Evolutionary conservation across 139 green algal species (phyloP).

Genomic region (Haematococcus sp.): DNA sequence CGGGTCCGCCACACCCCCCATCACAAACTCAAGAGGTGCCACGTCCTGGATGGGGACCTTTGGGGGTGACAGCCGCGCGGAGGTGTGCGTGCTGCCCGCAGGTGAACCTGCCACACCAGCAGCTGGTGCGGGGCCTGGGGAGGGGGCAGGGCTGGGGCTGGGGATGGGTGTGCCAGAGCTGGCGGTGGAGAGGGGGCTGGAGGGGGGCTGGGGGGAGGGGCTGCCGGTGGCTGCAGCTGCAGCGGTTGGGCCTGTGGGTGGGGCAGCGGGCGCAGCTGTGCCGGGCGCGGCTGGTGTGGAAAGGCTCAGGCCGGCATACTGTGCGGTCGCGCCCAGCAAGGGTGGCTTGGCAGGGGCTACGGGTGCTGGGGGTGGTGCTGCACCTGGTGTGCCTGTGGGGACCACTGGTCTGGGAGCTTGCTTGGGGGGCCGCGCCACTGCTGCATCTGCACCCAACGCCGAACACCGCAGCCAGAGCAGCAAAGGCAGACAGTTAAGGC

Average conservation of each 20-base stretch:
- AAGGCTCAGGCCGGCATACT: not conserved
- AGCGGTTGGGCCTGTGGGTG: not conserved
- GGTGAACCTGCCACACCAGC: too few relatives aligned
- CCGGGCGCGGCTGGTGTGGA: not conserved
- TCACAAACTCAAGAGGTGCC: slow-evolving; percentile 4
- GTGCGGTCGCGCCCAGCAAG: not conserved
- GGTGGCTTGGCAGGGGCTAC: not conserved
- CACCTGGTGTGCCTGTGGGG: not conserved
- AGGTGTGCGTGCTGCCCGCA: too few relatives aligned
- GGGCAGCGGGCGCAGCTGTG: not conserved
- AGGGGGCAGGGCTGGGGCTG: not conserved
- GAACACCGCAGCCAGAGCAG: too few relatives aligned
- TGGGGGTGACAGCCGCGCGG: too few relatives aligned
- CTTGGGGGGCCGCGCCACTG: not conserved
- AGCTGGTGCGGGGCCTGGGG: not conserved
- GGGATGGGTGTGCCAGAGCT: not conserved
- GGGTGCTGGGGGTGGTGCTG: too few relatives aligned
- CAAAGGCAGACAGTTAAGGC: too few relatives aligned
- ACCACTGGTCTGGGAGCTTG: not conserved
- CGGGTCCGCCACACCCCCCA: not conserved
- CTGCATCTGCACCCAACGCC: too few relatives aligned
- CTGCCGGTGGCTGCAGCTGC: not conserved
- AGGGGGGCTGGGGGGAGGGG: not conserved
- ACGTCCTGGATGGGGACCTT: too few relatives aligned
- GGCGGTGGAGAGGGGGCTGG: not conserved